Evolutionary conservation across 73 alveolate species (phyloP).

Genomic region (Diophrys appendiculata): DNA sequence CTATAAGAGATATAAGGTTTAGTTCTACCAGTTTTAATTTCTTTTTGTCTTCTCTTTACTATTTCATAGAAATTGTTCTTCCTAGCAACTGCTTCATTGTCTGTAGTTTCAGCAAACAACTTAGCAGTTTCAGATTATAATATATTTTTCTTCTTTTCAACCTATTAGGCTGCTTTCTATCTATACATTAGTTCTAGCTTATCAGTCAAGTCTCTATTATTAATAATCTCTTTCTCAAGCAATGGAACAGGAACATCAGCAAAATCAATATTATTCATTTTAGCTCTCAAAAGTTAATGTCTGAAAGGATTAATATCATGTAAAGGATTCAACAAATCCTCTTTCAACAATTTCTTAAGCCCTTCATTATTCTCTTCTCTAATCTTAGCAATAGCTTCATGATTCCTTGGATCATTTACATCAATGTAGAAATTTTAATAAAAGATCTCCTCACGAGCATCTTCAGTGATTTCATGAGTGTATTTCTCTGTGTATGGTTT

Average conservation of each 20-base stretch:
- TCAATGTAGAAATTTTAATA: constrained; percentile 75
- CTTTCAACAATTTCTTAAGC: constrained; percentile 68
- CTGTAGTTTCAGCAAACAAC: not conserved
- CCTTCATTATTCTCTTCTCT: constrained; percentile 75
- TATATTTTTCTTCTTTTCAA: constrained; percentile 14
- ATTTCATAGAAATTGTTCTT: constrained; percentile 12
- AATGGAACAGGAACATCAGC: constrained; percentile 69
- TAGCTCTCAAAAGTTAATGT: constrained; percentile 66
- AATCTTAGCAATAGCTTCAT: constrained; percentile 75
- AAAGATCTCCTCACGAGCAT: constrained; percentile 23
- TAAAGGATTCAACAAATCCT: constrained; percentile 83
- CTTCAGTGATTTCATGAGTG: constrained; percentile 64
- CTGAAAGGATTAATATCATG: constrained; percentile 66
- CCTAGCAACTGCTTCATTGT: constrained; percentile 8
- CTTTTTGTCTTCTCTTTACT: constrained; percentile 31
- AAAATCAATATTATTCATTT: constrained; percentile 64
- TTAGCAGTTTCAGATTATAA: not conserved
- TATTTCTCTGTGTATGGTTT: constrained; percentile 56
- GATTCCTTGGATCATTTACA: constrained; percentile 97
- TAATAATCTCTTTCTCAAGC: constrained; percentile 74
- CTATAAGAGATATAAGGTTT: constrained; percentile 36
- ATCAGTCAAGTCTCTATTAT: constrained; percentile 28
- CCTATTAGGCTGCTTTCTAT: constrained; percentile 36
- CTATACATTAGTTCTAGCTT: constrained; percentile 35
- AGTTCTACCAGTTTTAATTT: constrained; percentile 41